These are phyloP conservation scores for Heimioporus sp. DNA, from an alignment of 768 basidiomycete species.

Conservation along the genomic window DNA sequence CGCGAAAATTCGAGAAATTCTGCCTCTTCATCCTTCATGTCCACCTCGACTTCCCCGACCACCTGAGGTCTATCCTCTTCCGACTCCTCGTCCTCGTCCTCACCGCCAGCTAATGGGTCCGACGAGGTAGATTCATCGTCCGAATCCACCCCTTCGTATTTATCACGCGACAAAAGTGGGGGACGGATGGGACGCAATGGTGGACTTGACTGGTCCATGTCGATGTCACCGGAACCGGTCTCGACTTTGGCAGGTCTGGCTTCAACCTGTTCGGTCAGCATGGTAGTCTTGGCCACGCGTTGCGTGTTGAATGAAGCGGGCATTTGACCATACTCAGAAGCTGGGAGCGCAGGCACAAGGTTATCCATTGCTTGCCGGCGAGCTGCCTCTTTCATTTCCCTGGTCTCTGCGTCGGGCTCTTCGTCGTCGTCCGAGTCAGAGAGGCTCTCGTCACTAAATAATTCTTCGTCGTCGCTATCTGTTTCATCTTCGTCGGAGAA, in stretches of 20 bases:
- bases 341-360: slow-evolving; percentile 77
- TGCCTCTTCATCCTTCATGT: slow-evolving; percentile 91
- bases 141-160: slow-evolving; percentile 91
- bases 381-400: slow-evolving; percentile 31
- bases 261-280: slow-evolving; percentile 42
- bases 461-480: slow-evolving; percentile 29
- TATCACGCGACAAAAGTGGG: slow-evolving; percentile 78
- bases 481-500: slow-evolving; percentile 61
- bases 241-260: slow-evolving; percentile 5
- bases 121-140: slow-evolving; percentile 83
- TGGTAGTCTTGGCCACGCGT: slow-evolving; percentile 48
- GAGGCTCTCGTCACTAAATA: slow-evolving; percentile 40
- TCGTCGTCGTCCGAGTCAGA: slow-evolving; percentile 44
- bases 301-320: slow-evolving; percentile 75
- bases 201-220: not conserved
- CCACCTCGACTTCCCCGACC: slow-evolving; percentile 80
- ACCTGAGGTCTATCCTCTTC: slow-evolving; percentile 85
- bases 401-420: slow-evolving; percentile 33
- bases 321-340: slow-evolving; percentile 89
- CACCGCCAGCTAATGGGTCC: slow-evolving; percentile 36
- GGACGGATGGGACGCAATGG: slow-evolving; percentile 54
- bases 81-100: slow-evolving; percentile 53
- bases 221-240: slow-evolving; percentile 4
- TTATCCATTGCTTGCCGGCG: slow-evolving; percentile 70
- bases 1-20: slow-evolving; percentile 96